Evolutionary conservation across 1,139 yeast genomes (phyloP).

Genomic region (Zygoascus meyerae): DNA sequence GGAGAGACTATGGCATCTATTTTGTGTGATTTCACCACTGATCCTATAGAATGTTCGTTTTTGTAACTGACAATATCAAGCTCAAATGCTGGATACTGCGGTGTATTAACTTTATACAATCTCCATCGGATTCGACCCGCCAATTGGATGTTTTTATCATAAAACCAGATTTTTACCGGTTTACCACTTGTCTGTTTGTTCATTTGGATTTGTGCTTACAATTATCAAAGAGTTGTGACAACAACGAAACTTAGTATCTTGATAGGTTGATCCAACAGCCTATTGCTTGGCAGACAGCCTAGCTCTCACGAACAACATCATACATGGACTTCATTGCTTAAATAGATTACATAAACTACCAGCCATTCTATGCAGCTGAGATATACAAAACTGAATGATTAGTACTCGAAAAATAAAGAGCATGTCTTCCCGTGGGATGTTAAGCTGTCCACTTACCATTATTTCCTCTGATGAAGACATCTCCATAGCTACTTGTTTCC

Average conservation of each 20-base stretch:
- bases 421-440: too few relatives aligned
- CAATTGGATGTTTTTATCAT: conserved; percentile 5
- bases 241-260: too few relatives aligned
- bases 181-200: too few relatives aligned
- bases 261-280: too few relatives aligned
- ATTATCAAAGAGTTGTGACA: too few relatives aligned
- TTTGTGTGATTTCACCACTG: conserved; percentile 14
- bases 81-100: conserved; percentile 3
- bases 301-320: too few relatives aligned
- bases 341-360: too few relatives aligned
- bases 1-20: conserved; percentile 43
- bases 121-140: not conserved
- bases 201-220: too few relatives aligned
- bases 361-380: conserved; percentile 22
- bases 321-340: too few relatives aligned
- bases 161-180: conserved; percentile 6
- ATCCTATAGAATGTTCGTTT: conserved; percentile 9
- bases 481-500: conserved; percentile 62
- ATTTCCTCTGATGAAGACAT: conserved; percentile 91
- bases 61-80: conserved; percentile 13
- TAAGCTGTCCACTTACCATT: conserved; percentile 69
- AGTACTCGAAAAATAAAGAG: too few relatives aligned
- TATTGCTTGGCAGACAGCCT: too few relatives aligned
- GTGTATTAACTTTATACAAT: not conserved
- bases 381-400: conserved; percentile 23